phyloP scores from a whole-genome alignment of 352 stramenopile species.

The Achlya hypogyna region DNA sequence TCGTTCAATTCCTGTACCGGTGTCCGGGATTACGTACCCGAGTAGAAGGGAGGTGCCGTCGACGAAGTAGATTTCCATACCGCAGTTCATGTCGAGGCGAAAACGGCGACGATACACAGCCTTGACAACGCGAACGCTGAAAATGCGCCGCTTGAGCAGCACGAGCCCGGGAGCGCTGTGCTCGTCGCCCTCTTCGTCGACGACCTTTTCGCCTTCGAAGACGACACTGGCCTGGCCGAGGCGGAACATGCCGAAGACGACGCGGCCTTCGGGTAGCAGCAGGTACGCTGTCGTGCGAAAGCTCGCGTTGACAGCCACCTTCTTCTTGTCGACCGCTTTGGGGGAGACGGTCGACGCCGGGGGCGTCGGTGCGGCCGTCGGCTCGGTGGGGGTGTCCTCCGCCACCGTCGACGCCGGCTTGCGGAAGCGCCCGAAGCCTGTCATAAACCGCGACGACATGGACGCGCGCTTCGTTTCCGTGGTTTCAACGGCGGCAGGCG shows the following conservation, averaged over 20 bases:
- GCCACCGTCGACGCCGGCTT: slow-evolving; percentile 22
- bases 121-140: slow-evolving; percentile 70
- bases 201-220: slow-evolving; percentile 68
- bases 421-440: slow-evolving; percentile 49
- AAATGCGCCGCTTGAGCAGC: slow-evolving; percentile 62
- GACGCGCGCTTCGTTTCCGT: slow-evolving; percentile 15
- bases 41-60: slow-evolving; percentile 74
- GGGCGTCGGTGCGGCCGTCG: neutral
- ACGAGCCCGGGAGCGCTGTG: slow-evolving; percentile 34
- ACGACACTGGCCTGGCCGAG: slow-evolving; percentile 65
- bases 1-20: neutral
- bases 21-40: slow-evolving; percentile 22
- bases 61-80: slow-evolving; percentile 80
- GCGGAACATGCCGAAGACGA: slow-evolving; percentile 64
- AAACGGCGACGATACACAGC: slow-evolving; percentile 71
- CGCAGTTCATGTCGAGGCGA: slow-evolving; percentile 54
- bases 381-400: slow-evolving; percentile 6
- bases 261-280: slow-evolving; percentile 53
- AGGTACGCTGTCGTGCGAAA: slow-evolving; percentile 77
- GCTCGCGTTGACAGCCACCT: slow-evolving; percentile 29
- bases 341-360: neutral
- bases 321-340: slow-evolving; percentile 4
- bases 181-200: slow-evolving; percentile 30
- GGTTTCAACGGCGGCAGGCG: neutral
- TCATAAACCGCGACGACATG: slow-evolving; percentile 68